Base-by-base conservation (phyloP, 1,284 basidiomycete species). In the Ceratobasidium theobromae region DNA sequence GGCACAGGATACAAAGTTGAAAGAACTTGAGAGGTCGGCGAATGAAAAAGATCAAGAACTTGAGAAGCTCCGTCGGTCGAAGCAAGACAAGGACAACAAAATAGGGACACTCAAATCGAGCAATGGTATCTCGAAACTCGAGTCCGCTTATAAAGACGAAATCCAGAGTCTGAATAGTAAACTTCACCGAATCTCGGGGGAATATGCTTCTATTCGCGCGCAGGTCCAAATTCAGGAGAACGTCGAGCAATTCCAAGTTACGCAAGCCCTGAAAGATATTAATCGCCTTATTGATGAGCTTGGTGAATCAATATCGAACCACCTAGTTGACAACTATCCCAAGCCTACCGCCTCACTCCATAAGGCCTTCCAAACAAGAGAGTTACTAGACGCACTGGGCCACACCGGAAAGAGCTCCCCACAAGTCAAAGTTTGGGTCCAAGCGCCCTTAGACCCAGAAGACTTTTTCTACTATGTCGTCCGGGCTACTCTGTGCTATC, bases 391-490 rank as follows among this genome's bases (percentile, higher is more conserved):
- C n/a, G 35, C 66, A 49, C 41, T 21, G 27, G 1, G 41, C 30
- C 45, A 18, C 30, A 6, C 55, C 32, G 2, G 54, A n/a, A 9
- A n/a, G 23, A 27, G 25, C 43, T 16, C 49, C 41, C 4, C 38
- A 60, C 9, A 27, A 52, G 6, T 45, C 55, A 9, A 51, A 43
- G 1, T 27, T 55, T 8, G 21, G 27, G 14, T 33, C 45, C 1
- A 25, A 16, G 18, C 28, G 38, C 8, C n/a, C n/a, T 33, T 54
- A 30, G 41, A 58, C 4, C 18, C 41, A 4, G 66, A 67, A 41
- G 55, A 60, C 27, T 57, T 67, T 38, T 28, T 67, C 18, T 54
- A 67, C 27, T 67, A 49, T 18, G 12, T 32, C 11, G 33, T 62
- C 14, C 54, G 66, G 6, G 16, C 21, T 67, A n/a, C 54, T 67